Evolutionary conservation across 108 stramenopile genomes (phyloP).

Genomic region (Nannochloropsis salina): DNA sequence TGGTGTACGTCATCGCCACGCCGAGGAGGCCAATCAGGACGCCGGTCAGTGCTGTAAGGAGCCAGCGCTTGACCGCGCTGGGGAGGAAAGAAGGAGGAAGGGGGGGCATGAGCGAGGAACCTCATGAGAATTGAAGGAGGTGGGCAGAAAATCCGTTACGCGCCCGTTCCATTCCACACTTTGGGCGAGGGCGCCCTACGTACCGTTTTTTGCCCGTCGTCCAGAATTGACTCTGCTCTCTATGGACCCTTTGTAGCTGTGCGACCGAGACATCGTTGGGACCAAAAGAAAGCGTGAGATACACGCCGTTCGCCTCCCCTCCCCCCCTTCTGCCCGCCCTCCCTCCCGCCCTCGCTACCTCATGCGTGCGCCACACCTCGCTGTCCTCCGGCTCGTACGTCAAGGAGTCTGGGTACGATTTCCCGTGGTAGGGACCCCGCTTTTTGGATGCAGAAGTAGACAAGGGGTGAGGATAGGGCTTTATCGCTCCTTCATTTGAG

Average conservation of each 20-base stretch:
- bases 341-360: conserved; percentile 17
- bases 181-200: neutral
- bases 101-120: neutral
- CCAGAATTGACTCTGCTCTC: conserved; percentile 19
- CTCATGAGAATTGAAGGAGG: neutral
- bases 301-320: neutral
- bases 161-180: neutral
- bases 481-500: neutral
- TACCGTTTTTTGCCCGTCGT: neutral
- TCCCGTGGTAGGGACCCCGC: conserved; percentile 2
- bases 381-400: conserved; percentile 49
- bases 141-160: neutral
- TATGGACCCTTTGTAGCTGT: neutral
- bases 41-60: conserved; percentile 31
- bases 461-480: neutral
- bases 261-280: no score
- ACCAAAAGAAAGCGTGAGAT: no score
- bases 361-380: conserved; percentile 45
- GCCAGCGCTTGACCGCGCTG: conserved; percentile 36
- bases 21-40: conserved; percentile 32
- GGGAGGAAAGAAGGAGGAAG: neutral
- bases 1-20: conserved; percentile 31
- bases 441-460: neutral
- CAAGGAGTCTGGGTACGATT: conserved; percentile 36
- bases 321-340: neutral